phyloP scores from a whole-genome alignment of 2,329 filamentous ascomycete genomes.

The Ophiocordyceps sinensis region DNA sequence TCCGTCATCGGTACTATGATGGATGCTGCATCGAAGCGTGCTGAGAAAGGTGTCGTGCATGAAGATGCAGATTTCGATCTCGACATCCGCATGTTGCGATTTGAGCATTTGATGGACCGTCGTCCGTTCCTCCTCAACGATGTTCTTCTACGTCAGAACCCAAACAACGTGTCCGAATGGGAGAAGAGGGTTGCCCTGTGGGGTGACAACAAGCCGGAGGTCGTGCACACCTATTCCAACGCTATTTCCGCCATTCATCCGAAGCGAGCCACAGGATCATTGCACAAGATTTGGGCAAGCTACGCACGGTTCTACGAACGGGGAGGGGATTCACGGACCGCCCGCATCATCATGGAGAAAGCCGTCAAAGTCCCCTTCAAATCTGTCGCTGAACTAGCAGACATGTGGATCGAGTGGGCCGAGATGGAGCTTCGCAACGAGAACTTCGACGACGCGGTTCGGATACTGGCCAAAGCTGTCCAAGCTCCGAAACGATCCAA shows the following conservation, averaged over 20 bases:
- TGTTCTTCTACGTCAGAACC: slow-evolving; percentile 86
- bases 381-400: slow-evolving; percentile 88
- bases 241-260: slow-evolving; percentile 88
- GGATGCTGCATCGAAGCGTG: slow-evolving; percentile 67
- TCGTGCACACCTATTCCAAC: slow-evolving; percentile 87
- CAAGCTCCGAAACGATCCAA: slow-evolving; percentile 95
- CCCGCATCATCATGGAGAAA: slow-evolving; percentile 91
- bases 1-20: slow-evolving; percentile 84
- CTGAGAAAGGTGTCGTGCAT: slow-evolving; percentile 65
- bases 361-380: slow-evolving; percentile 97
- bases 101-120: slow-evolving; percentile 95
- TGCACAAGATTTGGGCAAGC: slow-evolving; percentile 90
- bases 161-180: slow-evolving; percentile 93
- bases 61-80: slow-evolving; percentile 84
- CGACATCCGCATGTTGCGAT: slow-evolving; percentile 93
- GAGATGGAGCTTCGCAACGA: slow-evolving; percentile 95
- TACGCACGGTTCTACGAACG: slow-evolving; percentile 96
- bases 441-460: slow-evolving; percentile 87
- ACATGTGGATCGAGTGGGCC: slow-evolving; percentile 99
- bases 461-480: slow-evolving; percentile 93
- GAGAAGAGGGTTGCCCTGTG: slow-evolving; percentile 91
- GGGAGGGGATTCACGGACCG: slow-evolving; percentile 69
- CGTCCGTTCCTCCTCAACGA: slow-evolving; percentile 94
- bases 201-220: slow-evolving; percentile 83
- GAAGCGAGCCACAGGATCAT: slow-evolving; percentile 85